Base-by-base conservation (phyloP, 495 filamentous ascomycete species). In the Annulohypoxylon moriforme region DNA sequence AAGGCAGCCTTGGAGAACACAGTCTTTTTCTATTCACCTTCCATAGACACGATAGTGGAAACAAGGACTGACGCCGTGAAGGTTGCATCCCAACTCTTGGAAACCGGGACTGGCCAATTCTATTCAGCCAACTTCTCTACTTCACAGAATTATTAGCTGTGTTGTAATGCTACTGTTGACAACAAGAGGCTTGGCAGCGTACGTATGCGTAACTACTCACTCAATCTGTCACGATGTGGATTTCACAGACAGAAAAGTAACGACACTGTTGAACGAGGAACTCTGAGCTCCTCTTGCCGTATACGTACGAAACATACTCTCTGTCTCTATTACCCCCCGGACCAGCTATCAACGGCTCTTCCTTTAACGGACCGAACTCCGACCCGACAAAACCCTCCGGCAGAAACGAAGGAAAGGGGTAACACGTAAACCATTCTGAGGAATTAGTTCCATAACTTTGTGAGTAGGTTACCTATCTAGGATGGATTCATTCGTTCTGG, bases 21-120 rank as follows among this genome's bases (percentile, higher is more conserved):
- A 16, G 9, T 10, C 29, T 25, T 46, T 50, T 38, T 10, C 36
- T 14, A 57, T 33, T 63, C 50, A 44, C 38, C 49, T 66, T 71
- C 63, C 49, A 62, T 36, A n/a, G 34, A 25, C 22, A 67, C 55
- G 7, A 55, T 14, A 34, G 42, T 31, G 24, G 50, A 52, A 18
- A 16, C 3, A 13, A 22, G 9, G 58, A 7, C 34, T 29, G 29
- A 58, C 42, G 46, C 4, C 9, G n/a, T 18, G 9, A 27, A 18
- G 14, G 46, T 36, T 36, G 36, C 27, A 22, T 49, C 13, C 49
- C 18, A 16, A 20, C 18, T 58, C 47, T 64, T 42, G 9, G 49
- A 49, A 25, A n/a, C 10, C 1, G 16, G 10, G 8, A 40, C 55
- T 16, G n/a, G 25, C 24, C 4, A 40, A 60, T 60, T 29, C 55